Conservation (phyloP, 257 asterid species). For the Pogostemon cablin region DNA sequence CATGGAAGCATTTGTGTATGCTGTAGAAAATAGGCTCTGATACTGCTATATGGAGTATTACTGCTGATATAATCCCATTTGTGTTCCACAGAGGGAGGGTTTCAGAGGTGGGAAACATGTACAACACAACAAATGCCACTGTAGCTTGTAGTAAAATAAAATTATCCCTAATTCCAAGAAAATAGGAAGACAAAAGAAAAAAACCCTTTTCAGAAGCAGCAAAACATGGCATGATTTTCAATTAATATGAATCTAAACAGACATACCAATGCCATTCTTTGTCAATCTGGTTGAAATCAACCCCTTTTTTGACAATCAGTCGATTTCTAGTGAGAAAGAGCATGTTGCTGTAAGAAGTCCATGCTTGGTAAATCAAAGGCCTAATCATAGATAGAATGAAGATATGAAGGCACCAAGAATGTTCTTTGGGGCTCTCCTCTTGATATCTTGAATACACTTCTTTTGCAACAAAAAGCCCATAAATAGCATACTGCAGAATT, state of each 20-base stretch:
- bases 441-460: slow-evolving; percentile 49
- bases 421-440: slow-evolving; percentile 36
- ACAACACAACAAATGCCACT: slow-evolving; percentile 48
- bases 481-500: slow-evolving; percentile 49
- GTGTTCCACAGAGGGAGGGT: slow-evolving; percentile 56
- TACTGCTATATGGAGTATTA: slow-evolving; percentile 53
- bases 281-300: slow-evolving; percentile 81
- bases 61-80: slow-evolving; percentile 52
- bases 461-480: slow-evolving; percentile 65
- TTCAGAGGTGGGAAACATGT: slow-evolving; percentile 44
- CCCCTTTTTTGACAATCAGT: slow-evolving; percentile 61
- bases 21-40: slow-evolving; percentile 81
- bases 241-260: slow-evolving; percentile 3
- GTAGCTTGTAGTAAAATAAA: slow-evolving; percentile 76
- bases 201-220: background rate
- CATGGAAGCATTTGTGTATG: slow-evolving; percentile 72
- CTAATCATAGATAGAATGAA: slow-evolving; percentile 57
- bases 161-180: slow-evolving; percentile 63
- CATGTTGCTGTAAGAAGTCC: slow-evolving; percentile 73
- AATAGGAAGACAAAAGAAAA: background rate
- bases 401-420: slow-evolving; percentile 63
- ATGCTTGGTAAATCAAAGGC: slow-evolving; percentile 45
- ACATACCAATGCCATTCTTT: slow-evolving; percentile 77
- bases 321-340: slow-evolving; percentile 69
- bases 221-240: background rate